Base-by-base conservation (phyloP, 768 basidiomycete genomes). In the Omphalotus guepiniiformis region DNA sequence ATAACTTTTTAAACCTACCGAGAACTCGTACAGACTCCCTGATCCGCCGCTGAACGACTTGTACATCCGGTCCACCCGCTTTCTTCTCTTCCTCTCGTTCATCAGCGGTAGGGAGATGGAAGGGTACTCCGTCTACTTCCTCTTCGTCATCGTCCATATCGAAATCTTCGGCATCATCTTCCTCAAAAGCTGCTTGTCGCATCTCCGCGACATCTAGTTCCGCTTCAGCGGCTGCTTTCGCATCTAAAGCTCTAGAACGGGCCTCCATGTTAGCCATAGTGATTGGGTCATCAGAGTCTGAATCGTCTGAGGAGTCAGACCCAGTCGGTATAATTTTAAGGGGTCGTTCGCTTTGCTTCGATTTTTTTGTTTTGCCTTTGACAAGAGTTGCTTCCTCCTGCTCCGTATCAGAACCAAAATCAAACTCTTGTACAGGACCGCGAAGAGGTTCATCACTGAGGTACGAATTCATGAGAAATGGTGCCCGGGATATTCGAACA, bases 251-350 rank as follows among this genome's bases (percentile, higher is more conserved):
- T 46, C 80, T 80, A 37, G 90, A 92, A 22, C 82, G 82, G 29
- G 81, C 78, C 53, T 87, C 90, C 76, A 93, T 89, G 58, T 91
- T 93, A 21, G 76, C 78, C 66, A 82, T 81, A 6, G 89, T 93
- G 27, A 83, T 66, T 6, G 72, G 74, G 38, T 73, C 71, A n/a
- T 74, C 75, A 11, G 70, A 71, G 6, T 67, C 74, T 5, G 72
- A 72, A 8, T 72, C 71, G 34, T 71, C 68, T 15, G 75, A 72
- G 6, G 75, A 75, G 43, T 79, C 78, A 30, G 75, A 77, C 3
- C 64, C 67, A 8, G 74, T 75, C 2, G 77, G 74, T 27, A 79
- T 73, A 27, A 77, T 73, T 61, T 75, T 78, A 19, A 56, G 36
- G 1, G 76, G 75, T 6, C 69, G 69, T 49, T 72, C 69, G 46